Conservation (phyloP, 73 alveolate genomes). For the Symbiodinium natans region DNA sequence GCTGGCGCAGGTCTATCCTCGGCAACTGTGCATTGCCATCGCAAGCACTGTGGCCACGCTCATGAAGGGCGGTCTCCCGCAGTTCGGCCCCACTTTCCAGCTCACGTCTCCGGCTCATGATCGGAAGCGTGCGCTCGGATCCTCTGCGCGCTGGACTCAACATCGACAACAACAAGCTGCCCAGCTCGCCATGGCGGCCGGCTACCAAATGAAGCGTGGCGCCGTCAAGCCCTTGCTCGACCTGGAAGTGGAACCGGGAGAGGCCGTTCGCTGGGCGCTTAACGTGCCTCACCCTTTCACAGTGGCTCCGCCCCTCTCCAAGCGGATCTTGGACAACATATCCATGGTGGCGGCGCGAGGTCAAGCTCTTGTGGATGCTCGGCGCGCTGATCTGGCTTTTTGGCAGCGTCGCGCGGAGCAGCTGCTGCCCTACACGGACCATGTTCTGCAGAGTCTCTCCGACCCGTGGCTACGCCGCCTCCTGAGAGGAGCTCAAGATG, state of each 20-base stretch:
- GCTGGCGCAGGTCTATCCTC: not conserved
- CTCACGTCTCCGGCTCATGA: not conserved
- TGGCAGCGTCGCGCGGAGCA: not conserved
- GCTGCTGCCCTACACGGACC: not conserved
- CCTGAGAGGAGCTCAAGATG: not conserved
- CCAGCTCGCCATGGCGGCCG: not conserved
- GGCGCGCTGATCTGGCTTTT: not conserved
- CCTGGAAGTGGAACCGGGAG: not conserved
- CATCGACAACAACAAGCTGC: not conserved
- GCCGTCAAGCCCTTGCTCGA: not conserved
- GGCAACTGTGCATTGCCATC: too few species aligned
- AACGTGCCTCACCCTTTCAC: not conserved
- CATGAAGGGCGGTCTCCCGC: too few species aligned
- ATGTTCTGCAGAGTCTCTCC: not conserved
- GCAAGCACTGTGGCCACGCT: too few species aligned
- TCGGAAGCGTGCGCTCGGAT: not conserved
- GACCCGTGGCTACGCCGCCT: not conserved
- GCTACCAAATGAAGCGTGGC: not conserved
- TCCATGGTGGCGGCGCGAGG: too few species aligned
- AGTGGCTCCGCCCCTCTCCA: not conserved
- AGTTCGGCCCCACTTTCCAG: too few species aligned
- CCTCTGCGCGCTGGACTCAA: not conserved
- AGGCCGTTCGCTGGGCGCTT: not conserved
- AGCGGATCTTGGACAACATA: not conserved
- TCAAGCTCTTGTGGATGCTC: too few species aligned